phyloP scores from a whole-genome alignment of 2,329 filamentous ascomycete species.

The Aspergillus sp. region DNA sequence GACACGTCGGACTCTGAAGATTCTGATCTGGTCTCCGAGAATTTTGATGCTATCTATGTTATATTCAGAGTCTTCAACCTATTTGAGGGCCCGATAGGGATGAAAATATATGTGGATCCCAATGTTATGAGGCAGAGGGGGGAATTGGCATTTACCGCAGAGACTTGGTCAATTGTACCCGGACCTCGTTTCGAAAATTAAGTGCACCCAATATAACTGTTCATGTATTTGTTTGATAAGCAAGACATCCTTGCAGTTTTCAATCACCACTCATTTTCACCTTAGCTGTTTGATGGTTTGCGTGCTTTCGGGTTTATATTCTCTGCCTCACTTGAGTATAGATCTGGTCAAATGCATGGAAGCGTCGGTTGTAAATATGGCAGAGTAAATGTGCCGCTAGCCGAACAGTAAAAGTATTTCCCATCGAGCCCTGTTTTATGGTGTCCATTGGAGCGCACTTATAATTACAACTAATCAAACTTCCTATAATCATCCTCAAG shows the following conservation, averaged over 20 bases:
- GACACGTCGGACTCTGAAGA: background rate
- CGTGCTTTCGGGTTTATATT: background rate
- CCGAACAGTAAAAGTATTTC: too few species aligned
- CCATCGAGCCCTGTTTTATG: too few species aligned
- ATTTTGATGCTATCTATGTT: conserved; percentile 26
- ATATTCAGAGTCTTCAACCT: conserved; percentile 38
- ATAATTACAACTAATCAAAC: too few species aligned
- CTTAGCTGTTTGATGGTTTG: background rate
- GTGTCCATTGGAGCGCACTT: too few species aligned
- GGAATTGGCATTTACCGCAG: conserved; percentile 6
- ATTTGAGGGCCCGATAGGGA: conserved; percentile 17
- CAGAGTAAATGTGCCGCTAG: too few species aligned
- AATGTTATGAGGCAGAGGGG: conserved; percentile 11
- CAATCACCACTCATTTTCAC: too few species aligned
- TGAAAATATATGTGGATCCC: conserved; percentile 36
- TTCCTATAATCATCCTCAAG: too few species aligned
- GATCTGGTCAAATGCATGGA: too few species aligned
- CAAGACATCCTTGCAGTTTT: background rate
- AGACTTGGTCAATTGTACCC: conserved; percentile 7
- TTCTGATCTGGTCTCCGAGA: background rate
- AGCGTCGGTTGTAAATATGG: too few species aligned
- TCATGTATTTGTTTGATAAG: background rate
- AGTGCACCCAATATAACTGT: background rate
- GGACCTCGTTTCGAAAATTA: background rate
- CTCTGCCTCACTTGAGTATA: background rate